Conservation (phyloP, 2,329 filamentous ascomycete species). For the Sporothrix globosa region DNA sequence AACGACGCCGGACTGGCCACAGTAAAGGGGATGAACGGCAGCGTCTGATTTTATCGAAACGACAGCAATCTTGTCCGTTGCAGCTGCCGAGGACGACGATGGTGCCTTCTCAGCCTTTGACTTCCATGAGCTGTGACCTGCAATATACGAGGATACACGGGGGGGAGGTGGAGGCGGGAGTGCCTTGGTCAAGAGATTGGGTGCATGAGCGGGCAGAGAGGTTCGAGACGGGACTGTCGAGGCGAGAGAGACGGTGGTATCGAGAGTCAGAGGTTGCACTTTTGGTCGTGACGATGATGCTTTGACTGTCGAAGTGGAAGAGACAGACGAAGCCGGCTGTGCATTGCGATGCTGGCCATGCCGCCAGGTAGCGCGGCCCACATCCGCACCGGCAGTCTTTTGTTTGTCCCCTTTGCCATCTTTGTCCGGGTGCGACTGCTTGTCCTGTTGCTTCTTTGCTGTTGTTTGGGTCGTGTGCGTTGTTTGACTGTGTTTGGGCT, state of each 20-base stretch:
- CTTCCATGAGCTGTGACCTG: conserved; percentile 2
- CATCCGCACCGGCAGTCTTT: neutral
- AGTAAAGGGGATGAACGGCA: conserved; percentile 16
- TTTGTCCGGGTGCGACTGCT: neutral
- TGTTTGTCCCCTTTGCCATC: neutral
- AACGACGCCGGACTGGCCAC: neutral
- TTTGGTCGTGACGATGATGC: neutral
- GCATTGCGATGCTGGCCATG: neutral
- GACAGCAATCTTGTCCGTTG: too few species aligned
- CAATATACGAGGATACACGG: conserved; percentile 14
- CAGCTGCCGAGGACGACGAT: too few species aligned
- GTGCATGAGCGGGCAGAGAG: neutral
- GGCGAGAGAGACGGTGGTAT: conserved; percentile 16
- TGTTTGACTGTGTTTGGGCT: neutral
- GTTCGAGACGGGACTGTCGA: conserved; percentile 6
- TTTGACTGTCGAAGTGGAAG: neutral
- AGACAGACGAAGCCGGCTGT: neutral
- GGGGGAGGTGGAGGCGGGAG: conserved; percentile 9
- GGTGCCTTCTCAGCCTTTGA: neutral
- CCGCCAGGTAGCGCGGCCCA: conserved; percentile 1
- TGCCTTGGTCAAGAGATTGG: conserved; percentile 1
- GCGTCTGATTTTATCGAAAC: neutral
- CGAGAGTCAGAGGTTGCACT: neutral
- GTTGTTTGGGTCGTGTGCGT: neutral
- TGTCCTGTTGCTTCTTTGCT: conserved; percentile 3